phyloP scores from a whole-genome alignment of 192 early-diverging fungal genomes.

The Coemansia sp. region DNA sequence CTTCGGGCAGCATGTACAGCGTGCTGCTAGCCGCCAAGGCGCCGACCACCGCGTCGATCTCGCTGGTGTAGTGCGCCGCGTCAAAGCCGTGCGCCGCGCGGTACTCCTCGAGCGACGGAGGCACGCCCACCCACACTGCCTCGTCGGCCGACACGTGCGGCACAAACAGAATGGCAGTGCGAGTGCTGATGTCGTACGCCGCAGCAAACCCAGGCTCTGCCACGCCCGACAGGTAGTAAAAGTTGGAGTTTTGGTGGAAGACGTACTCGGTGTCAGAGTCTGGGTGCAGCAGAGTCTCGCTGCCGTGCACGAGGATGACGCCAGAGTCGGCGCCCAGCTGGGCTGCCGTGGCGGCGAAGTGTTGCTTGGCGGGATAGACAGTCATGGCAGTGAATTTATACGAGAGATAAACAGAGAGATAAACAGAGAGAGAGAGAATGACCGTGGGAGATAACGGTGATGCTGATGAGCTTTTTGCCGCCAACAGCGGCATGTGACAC shows the following conservation, averaged over 20 bases:
- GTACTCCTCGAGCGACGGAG: conserved; percentile 59
- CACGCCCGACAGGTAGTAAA: conserved; percentile 84
- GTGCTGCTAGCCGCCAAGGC: conserved; percentile 26
- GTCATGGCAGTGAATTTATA: not conserved
- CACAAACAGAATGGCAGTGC: conserved; percentile 66
- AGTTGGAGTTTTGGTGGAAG: conserved; percentile 90
- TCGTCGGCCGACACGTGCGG: conserved; percentile 67
- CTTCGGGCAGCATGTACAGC: conserved; percentile 56
- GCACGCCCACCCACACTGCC: conserved; percentile 84
- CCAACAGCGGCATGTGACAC: not conserved
- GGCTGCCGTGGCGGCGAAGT: conserved; percentile 62
- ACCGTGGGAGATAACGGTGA: not conserved
- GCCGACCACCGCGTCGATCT: conserved; percentile 56
- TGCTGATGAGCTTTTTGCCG: too few species aligned
- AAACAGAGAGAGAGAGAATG: not conserved
- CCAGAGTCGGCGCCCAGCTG: conserved; percentile 62
- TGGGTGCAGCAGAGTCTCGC: conserved; percentile 59
- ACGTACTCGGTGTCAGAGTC: conserved; percentile 79
- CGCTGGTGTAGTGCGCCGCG: conserved; percentile 63
- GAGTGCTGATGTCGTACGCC: conserved; percentile 66
- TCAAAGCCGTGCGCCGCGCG: conserved; percentile 70
- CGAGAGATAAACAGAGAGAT: not conserved
- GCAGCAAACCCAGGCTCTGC: conserved; percentile 73
- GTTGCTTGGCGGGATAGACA: conserved; percentile 66
- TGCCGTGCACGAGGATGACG: conserved; percentile 64